A percentile compares a stretch with the other conserved stretches of the same genome.
phyloP scores from a whole-genome alignment of 2,329 filamentous ascomycete genomes.

The Ascochyta pisi region DNA sequence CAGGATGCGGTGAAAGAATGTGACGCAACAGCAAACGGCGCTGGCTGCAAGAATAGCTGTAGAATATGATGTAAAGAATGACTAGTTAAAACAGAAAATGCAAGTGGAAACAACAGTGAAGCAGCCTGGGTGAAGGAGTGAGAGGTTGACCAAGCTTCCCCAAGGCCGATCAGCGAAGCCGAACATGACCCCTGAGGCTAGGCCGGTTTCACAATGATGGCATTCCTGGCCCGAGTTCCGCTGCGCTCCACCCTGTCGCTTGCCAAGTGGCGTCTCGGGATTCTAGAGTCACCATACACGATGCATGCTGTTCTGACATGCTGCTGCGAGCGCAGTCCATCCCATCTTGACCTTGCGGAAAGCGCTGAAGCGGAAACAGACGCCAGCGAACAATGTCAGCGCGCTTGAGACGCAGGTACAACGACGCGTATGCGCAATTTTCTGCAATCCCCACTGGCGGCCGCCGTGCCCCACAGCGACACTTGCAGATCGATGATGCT shows the following conservation, averaged over 20 bases:
- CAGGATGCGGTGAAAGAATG: conserved; percentile 27
- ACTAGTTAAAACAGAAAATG: conserved; percentile 38
- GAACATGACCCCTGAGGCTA: conserved; percentile 35
- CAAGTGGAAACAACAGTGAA: conserved; percentile 43
- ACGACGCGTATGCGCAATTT: conserved; percentile 19
- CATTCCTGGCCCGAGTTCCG: conserved; percentile 14
- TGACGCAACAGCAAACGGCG: conserved; percentile 32
- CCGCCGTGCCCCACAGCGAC: conserved; percentile 11
- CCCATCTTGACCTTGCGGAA: neutral
- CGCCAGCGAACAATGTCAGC: conserved; percentile 2
- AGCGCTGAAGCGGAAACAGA: neutral
- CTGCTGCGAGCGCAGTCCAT: neutral
- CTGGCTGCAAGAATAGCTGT: conserved; percentile 27
- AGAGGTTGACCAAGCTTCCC: conserved; percentile 33
- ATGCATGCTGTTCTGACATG: conserved; percentile 7
- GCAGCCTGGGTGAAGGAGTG: conserved; percentile 42
- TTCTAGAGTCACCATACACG: conserved; percentile 9
- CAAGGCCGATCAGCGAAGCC: conserved; percentile 33
- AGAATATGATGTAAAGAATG: conserved; percentile 39
- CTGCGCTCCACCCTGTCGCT: conserved; percentile 11
- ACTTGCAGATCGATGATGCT: conserved; percentile 20
- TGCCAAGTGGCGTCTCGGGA: conserved; percentile 13
- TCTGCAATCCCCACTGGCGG: conserved; percentile 15
- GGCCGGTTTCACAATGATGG: conserved; percentile 30
- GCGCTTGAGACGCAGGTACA: conserved; percentile 22